phyloP scores from a whole-genome alignment of 768 basidiomycete genomes.

The Tylopilus rubrobrunneus region DNA sequence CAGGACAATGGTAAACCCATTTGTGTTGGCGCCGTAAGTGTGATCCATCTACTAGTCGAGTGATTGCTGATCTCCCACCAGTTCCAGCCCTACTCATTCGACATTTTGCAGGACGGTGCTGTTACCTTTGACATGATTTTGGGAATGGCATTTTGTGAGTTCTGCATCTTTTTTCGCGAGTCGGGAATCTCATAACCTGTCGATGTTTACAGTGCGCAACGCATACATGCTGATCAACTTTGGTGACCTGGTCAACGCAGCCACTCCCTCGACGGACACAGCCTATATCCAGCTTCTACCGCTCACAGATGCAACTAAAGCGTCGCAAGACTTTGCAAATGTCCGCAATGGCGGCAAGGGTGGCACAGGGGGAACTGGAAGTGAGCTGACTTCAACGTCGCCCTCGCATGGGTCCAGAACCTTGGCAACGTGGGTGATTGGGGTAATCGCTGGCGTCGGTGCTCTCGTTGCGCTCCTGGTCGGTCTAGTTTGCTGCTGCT shows the following conservation, averaged over 20 bases:
- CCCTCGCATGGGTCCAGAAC: conserved; percentile 25
- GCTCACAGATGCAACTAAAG: conserved; percentile 45
- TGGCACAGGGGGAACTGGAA: conserved; percentile 28
- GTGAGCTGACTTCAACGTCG: conserved; percentile 35
- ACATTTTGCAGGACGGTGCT: conserved; percentile 26
- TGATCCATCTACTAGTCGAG: neutral
- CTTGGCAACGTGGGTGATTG: conserved; percentile 12
- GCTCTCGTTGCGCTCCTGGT: conserved; percentile 8
- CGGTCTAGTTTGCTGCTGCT: conserved; percentile 6
- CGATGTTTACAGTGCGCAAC: conserved; percentile 50
- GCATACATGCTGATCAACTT: conserved; percentile 61
- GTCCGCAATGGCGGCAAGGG: conserved; percentile 6
- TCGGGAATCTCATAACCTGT: neutral
- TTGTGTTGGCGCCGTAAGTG: conserved; percentile 46
- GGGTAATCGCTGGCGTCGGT: conserved; percentile 7
- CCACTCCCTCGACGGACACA: conserved; percentile 31
- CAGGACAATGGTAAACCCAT: conserved; percentile 17
- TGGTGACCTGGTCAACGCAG: conserved; percentile 54
- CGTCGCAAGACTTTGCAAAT: conserved; percentile 16
- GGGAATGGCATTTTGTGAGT: conserved; percentile 70
- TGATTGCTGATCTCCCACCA: conserved; percentile 21
- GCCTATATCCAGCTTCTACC: conserved; percentile 67
- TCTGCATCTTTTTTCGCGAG: neutral
- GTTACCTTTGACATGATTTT: conserved; percentile 57
- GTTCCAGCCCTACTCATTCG: conserved; percentile 68